Base-by-base conservation (phyloP, 2,329 filamentous ascomycete species). In the Phyllosticta citriasiana region DNA sequence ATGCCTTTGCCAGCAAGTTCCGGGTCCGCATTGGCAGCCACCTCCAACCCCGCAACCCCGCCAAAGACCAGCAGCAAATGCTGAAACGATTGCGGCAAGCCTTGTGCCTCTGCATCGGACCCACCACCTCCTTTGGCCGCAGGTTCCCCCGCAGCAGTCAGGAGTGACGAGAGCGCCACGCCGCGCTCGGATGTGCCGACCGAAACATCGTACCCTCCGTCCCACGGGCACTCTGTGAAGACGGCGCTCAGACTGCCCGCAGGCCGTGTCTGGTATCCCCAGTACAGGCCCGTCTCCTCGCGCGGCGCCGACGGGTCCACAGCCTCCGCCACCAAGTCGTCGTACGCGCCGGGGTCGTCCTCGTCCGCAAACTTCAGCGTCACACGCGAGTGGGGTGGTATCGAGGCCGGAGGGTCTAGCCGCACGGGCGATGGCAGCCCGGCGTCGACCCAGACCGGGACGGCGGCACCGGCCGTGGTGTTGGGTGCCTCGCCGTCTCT, bases 141-240 rank as follows among this genome's bases (percentile, higher is more conserved):
- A 14, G 55, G 59, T 25, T 19, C 16, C 47, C 57, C 30, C 52
- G 57, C 26, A 55, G 52, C 47, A 24, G 35, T 72, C 1, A 71
- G 60, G 6, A 78, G 67, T 2, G 69, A 65, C 62, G 73, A 66
- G 58, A 79, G 66, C 25, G 83, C 76, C 40, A 78, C 67, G 57
- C 90, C 88, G 64, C 88, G 84, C 75, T 95, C 91, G 2, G 89
- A 93, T 0, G 90, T 95, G 16, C 90, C 91, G 66, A 96, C 85
- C 66, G 86, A 89, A 61, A 92, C 64, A 73, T 95, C 89, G 73
- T 96, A 96, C 12, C 91, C 91, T 54, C 83, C 84, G 61, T 88
- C 84, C 70, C 84, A 91, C 0, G 84, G 81, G 65, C 84, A 86
- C 71, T 92, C 89, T 3, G 89, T 91, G 68, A 93, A 91, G 7